These are phyloP conservation scores for Ambrosia trifida DNA, from an alignment of 129 eudicot species.

Conservation along the genomic window DNA sequence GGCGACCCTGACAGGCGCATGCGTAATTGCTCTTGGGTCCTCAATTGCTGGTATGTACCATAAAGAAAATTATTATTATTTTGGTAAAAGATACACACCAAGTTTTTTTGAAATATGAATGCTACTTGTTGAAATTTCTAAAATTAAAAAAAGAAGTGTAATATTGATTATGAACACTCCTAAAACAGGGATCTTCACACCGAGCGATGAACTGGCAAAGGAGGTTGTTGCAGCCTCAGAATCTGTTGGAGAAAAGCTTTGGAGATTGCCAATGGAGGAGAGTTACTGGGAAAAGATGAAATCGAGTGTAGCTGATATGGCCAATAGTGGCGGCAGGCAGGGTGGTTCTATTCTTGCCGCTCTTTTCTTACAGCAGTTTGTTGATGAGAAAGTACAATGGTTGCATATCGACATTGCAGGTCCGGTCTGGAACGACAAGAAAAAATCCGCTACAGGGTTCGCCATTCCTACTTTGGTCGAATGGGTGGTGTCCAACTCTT, in stretches of 20 bases:
- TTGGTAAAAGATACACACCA: not conserved
- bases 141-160: not conserved
- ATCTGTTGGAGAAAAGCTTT: constrained; percentile 78
- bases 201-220: constrained; percentile 88
- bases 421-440: constrained; percentile 90
- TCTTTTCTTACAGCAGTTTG: constrained; percentile 95
- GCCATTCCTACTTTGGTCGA: constrained; percentile 78
- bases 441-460: constrained; percentile 80
- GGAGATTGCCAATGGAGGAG: constrained; percentile 98
- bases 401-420: constrained; percentile 97
- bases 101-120: not conserved
- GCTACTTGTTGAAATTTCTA: not conserved
- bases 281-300: constrained; percentile 97
- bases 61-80: not conserved
- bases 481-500: constrained; percentile 86
- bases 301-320: constrained; percentile 97
- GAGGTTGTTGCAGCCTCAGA: constrained; percentile 88
- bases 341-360: constrained; percentile 97
- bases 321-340: constrained; percentile 86
- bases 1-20: constrained; percentile 97
- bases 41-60: constrained; percentile 74
- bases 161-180: not conserved
- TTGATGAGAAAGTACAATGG: constrained; percentile 96
- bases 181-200: constrained; percentile 75
- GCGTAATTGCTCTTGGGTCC: constrained; percentile 91